Base-by-base conservation (phyloP, 208 protist species). In the Leishmania amazonensis region DNA sequence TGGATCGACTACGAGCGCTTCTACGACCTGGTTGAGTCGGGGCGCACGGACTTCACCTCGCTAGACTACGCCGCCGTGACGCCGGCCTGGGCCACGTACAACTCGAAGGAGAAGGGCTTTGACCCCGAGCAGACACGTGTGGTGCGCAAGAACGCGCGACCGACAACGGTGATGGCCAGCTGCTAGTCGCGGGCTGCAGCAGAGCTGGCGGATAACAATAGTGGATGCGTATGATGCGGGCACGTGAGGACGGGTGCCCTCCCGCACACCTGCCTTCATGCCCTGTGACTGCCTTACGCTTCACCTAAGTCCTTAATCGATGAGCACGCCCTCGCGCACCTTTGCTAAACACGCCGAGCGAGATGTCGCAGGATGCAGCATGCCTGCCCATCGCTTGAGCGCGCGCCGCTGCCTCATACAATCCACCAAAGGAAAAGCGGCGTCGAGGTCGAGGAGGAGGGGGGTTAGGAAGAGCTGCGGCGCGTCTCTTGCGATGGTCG, bases 1-100 rank as follows among this genome's bases (percentile, higher is more conserved):
- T 98, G 96, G 95, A 97, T 98, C 79, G 90, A 98, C 86, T 97
- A 96, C 79, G 89, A 94, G 15, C 91, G 90, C 81, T 98, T 98
- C 78, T 91, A 89, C 60, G 40, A 84, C 53, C 84, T 98, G 21
- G 84, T 92, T 3, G 84, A 88, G 42, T 91, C 73, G 58, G 87
- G 57, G 75, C 75, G 75, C 75, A 89, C 19, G 4, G 79, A 84
- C 58, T 97, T 98, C 79, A 96, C 87, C 4, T 88, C 94, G 38
- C 81, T 95, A 3, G 92, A 97, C 68, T 98, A 98, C 86, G 84
- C 86, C 42, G 84, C 84, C 8, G 88, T 89, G 53, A 97, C 95
- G 24, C 94, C 95, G 40, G 74, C 86, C 68, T 98, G 95, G 95
- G 95, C 94, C n/a, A 89, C 89, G 64, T 97, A 93, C 83, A 86